A percentile compares a stretch with the other conserved stretches of the same genome.
phyloP scores from a whole-genome alignment of 352 stramenopile genomes.

The Salisapilia sapeloensis region DNA sequence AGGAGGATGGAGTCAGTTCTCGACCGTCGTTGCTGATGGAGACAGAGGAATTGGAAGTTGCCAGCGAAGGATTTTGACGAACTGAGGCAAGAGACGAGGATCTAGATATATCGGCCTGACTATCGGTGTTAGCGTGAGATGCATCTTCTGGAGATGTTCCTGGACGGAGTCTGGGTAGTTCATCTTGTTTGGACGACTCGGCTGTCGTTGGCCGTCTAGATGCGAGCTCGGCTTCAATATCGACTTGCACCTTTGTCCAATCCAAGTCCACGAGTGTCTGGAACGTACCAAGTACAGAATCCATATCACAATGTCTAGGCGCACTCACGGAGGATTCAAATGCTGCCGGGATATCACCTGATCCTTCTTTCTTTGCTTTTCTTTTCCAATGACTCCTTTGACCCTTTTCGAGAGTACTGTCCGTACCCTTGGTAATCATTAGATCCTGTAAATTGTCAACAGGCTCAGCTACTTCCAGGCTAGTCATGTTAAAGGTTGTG shows the following conservation, averaged over 20 bases:
- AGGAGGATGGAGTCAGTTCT: too few relatives aligned
- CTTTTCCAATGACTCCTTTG: conserved; percentile 4
- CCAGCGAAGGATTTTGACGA: background rate
- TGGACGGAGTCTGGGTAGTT: too few relatives aligned
- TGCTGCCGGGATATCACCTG: conserved; percentile 1
- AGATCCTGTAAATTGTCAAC: background rate
- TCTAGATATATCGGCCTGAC: too few relatives aligned
- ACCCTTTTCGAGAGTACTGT: conserved; percentile 5
- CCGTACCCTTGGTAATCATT: conserved; percentile 1
- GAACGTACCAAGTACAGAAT: conserved; percentile 30
- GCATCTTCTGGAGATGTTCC: too few relatives aligned
- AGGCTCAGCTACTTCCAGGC: too few relatives aligned
- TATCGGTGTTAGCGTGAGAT: too few relatives aligned
- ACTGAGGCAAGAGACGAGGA: too few relatives aligned
- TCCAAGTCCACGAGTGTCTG: conserved; percentile 26
- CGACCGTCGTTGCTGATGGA: too few relatives aligned
- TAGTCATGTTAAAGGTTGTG: too few relatives aligned
- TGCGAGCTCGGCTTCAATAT: conserved; percentile 37
- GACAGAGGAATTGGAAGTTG: too few relatives aligned
- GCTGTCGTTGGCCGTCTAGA: conserved; percentile 4
- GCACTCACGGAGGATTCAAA: conserved; percentile 9
- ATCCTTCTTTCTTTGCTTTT: conserved; percentile 6
- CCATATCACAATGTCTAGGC: conserved; percentile 31
- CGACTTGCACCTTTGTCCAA: conserved; percentile 38
- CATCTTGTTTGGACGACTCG: too few relatives aligned